Evolutionary conservation across 2,329 filamentous ascomycete species (phyloP).

Genomic region (Pseudocercospora pini-densiflorae): DNA sequence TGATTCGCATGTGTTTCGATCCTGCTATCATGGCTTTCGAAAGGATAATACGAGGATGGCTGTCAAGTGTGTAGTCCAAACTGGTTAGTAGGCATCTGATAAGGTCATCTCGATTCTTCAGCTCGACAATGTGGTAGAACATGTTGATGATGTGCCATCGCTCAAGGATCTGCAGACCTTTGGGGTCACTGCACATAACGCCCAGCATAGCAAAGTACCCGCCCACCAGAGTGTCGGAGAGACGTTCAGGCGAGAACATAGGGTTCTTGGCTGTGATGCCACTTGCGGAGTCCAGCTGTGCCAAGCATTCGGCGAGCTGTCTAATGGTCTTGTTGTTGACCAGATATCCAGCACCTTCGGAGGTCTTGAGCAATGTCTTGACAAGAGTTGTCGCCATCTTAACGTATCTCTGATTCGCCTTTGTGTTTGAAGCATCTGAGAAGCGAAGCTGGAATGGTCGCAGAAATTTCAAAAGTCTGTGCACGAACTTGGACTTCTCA

Average conservation of each 20-base stretch:
- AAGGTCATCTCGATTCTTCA: slow-evolving; percentile 87
- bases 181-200: slow-evolving; percentile 78
- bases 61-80: slow-evolving; percentile 85
- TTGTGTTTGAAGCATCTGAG: slow-evolving; percentile 85
- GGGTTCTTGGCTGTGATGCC: slow-evolving; percentile 77
- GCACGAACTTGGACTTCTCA: slow-evolving; percentile 94
- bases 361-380: slow-evolving; percentile 80
- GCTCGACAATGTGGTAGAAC: slow-evolving; percentile 97
- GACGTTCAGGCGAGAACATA: slow-evolving; percentile 83
- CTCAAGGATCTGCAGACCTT: slow-evolving; percentile 87
- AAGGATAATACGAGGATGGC: slow-evolving; percentile 87
- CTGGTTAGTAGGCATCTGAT: slow-evolving; percentile 86
- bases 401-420: slow-evolving; percentile 93
- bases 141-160: slow-evolving; percentile 99
- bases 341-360: slow-evolving; percentile 83
- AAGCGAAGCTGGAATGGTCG: slow-evolving; percentile 97
- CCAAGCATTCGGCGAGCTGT: slow-evolving; percentile 93
- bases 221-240: slow-evolving; percentile 83
- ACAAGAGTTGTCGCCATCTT: slow-evolving; percentile 87
- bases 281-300: slow-evolving; percentile 87
- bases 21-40: slow-evolving; percentile 93
- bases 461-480: slow-evolving; percentile 92
- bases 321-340: slow-evolving; percentile 90
- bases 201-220: slow-evolving; percentile 96
- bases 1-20: slow-evolving; percentile 87